These are phyloP conservation scores for Aquilaria yunnanensis DNA, from an alignment of 345 rosid species.

Conservation along the genomic window DNA sequence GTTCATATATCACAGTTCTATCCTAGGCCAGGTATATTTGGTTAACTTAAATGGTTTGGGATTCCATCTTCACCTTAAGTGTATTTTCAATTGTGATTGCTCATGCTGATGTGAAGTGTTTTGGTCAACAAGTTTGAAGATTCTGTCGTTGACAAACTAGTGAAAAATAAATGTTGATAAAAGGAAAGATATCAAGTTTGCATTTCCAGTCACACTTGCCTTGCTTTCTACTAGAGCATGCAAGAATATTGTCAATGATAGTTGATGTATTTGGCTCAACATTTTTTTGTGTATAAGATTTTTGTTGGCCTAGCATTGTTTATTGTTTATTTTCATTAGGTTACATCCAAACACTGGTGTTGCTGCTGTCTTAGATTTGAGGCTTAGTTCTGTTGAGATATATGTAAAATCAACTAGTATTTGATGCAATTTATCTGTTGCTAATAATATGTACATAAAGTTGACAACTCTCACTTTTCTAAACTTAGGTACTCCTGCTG, in stretches of 20 bases:
- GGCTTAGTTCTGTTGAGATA: too few species aligned
- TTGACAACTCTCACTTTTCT: not conserved
- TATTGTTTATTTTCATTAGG: not conserved
- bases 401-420: too few species aligned
- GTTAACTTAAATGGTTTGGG: too few species aligned
- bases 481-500: slow-evolving; percentile 84
- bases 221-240: not conserved
- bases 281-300: not conserved
- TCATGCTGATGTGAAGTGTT: too few species aligned
- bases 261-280: not conserved
- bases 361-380: not conserved
- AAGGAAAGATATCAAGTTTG: not conserved
- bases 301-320: not conserved
- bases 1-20: slow-evolving; percentile 97
- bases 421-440: too few species aligned
- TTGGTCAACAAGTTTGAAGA: too few species aligned
- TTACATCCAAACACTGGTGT: not conserved
- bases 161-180: too few species aligned
- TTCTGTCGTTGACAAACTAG: too few species aligned
- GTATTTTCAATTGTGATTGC: too few species aligned
- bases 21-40: slow-evolving; percentile 74
- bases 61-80: too few species aligned
- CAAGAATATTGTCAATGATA: not conserved
- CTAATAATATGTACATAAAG: too few species aligned
- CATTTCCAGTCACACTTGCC: not conserved